Evolutionary conservation across 805 yeast species (phyloP).

Genomic region (Priceomyces medius): DNA sequence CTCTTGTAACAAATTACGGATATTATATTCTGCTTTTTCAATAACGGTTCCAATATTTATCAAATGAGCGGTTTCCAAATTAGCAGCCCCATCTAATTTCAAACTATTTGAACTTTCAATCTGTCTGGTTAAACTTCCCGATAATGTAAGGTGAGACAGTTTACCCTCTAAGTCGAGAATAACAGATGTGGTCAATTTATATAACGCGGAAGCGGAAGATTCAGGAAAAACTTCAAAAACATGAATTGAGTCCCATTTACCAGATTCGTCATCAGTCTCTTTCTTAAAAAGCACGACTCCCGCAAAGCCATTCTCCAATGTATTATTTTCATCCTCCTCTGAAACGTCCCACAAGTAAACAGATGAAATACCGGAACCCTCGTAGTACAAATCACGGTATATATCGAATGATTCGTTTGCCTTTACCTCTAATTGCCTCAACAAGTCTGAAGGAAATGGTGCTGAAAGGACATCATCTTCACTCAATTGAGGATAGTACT

Average conservation of each 20-base stretch:
- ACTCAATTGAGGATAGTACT: slow-evolving; percentile 51
- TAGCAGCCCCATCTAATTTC: slow-evolving; percentile 28
- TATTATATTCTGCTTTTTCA: slow-evolving; percentile 84
- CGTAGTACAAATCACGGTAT: slow-evolving; percentile 90
- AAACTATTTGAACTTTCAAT: slow-evolving; percentile 53
- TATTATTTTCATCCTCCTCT: slow-evolving; percentile 45
- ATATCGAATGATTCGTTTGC: slow-evolving; percentile 92
- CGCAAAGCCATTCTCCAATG: slow-evolving; percentile 63
- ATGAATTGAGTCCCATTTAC: slow-evolving; percentile 91
- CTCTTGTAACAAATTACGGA: slow-evolving; percentile 85
- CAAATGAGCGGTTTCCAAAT: slow-evolving; percentile 65
- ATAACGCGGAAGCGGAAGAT: slow-evolving; percentile 39
- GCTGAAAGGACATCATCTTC: slow-evolving; percentile 62
- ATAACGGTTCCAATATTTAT: slow-evolving; percentile 81
- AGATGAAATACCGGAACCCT: slow-evolving; percentile 81
- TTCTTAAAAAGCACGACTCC: slow-evolving; percentile 89
- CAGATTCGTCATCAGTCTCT: slow-evolving; percentile 46
- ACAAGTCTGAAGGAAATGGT: slow-evolving; percentile 64
- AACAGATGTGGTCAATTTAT: slow-evolving; percentile 83
- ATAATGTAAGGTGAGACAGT: slow-evolving; percentile 42
- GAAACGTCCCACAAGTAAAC: slow-evolving; percentile 90
- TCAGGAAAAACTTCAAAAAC: slow-evolving; percentile 72
- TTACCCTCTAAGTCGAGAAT: slow-evolving; percentile 61
- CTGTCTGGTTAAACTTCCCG: slow-evolving; percentile 89
- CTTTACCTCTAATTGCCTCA: slow-evolving; percentile 72